These are phyloP conservation scores for Trichophaea hybrida DNA, from an alignment of 2,329 filamentous ascomycete species.

Conservation along the genomic window DNA sequence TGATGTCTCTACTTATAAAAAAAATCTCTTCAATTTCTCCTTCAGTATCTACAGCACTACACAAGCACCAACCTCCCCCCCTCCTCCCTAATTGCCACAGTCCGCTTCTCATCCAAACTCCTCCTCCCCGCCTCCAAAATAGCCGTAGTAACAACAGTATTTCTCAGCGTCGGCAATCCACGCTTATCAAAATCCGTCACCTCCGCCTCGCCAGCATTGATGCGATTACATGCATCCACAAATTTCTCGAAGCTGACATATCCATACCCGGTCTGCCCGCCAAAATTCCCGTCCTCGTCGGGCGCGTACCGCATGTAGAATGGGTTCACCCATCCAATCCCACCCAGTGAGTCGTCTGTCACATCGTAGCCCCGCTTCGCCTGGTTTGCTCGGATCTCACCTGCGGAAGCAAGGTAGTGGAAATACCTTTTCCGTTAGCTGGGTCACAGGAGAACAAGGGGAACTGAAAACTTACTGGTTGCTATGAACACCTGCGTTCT, in stretches of 20 bases:
- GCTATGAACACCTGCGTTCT: slow-evolving; percentile 84
- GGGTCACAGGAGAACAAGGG: neutral
- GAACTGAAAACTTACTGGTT: slow-evolving; percentile 87
- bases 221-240: slow-evolving; percentile 64
- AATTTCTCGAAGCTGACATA: slow-evolving; percentile 96
- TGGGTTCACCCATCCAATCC: slow-evolving; percentile 78
- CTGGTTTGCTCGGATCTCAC: slow-evolving; percentile 82
- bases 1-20: no score
- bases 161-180: slow-evolving; percentile 68
- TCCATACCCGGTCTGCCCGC: slow-evolving; percentile 78
- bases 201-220: slow-evolving; percentile 60
- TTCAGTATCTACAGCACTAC: neutral
- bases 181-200: slow-evolving; percentile 65
- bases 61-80: slow-evolving; percentile 18
- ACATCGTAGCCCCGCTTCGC: slow-evolving; percentile 91
- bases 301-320: slow-evolving; percentile 93
- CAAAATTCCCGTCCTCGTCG: slow-evolving; percentile 89
- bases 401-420: slow-evolving; percentile 57
- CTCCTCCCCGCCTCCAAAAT: slow-evolving; percentile 76
- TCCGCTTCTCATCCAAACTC: slow-evolving; percentile 68
- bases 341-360: slow-evolving; percentile 58
- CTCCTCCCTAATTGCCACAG: slow-evolving; percentile 54
- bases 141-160: slow-evolving; percentile 81
- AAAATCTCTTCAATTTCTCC: no score
- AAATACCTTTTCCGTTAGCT: neutral